Evolutionary conservation across 345 rosid genomes (phyloP), one percentile per base, ranked within the genome.

Genomic region (Lagerstroemia speciosa): DNA sequence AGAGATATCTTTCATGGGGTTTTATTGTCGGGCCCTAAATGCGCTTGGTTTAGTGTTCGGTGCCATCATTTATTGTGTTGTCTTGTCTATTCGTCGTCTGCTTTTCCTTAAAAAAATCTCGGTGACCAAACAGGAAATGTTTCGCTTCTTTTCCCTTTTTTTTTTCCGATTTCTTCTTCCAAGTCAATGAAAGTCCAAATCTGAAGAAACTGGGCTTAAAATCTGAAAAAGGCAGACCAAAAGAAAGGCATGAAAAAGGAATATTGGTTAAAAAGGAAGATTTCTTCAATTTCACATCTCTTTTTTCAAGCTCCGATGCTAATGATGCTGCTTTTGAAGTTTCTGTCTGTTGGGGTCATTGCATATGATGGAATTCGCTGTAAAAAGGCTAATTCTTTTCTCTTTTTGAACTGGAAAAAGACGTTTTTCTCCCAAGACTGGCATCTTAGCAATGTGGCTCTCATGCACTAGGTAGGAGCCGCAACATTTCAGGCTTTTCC

Each of bases 271-370:
- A 32, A 5, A 45, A 16, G 57, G 57, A 41, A 50, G 24, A 27
- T 20, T 43, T 66, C 26, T 19, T 4, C 16, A 3, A 27, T 11
- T 29, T 41, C 24, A 20, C 38, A 4, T 66, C 45, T 29, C 45
- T 22, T 19, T 48, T 48, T 48, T 48, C 48, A 20, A 11, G n/a
- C 69, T 36, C 57, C 5, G 57, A 43, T 45, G 69, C 69, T 31
- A 32, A 66, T 45, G 57, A 66, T 30, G 69, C 33, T 45, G 60
- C 27, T 53, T 67, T 67, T 67, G 5, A 37, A 45, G 40, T 30
- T 67, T 26, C 17, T 52, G 3, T 52, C 26, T 52, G 19, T 6
- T 15, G 22, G 52, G 52, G 52, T 46, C 26, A 10, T 15, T 55
- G 31, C 7, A 1, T 55, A 55, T 55, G 61, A 55, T 55, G 61